Percentiles rank a stretch among this genome's conserved stretches.
phyloP scores from a whole-genome alignment of 2,329 filamentous ascomycete genomes.

The Pyricularia sp. region DNA sequence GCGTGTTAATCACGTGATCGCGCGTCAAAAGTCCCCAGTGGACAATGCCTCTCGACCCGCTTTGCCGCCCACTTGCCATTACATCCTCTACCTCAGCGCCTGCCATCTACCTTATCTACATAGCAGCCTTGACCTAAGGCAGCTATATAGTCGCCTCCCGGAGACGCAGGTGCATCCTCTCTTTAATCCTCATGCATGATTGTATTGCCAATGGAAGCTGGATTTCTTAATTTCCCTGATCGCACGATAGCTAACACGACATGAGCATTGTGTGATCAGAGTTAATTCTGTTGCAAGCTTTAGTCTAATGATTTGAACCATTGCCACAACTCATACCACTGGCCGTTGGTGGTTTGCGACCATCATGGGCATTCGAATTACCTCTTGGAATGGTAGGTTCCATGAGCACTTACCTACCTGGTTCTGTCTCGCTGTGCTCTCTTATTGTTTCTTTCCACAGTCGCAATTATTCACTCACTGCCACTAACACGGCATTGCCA shows the following conservation, averaged over 20 bases:
- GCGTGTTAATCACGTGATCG: neutral
- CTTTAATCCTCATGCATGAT: neutral
- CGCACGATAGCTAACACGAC: neutral
- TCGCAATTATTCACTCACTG: neutral
- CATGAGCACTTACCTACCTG: neutral
- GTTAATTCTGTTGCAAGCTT: too few species aligned
- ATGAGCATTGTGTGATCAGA: neutral
- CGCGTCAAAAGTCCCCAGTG: neutral
- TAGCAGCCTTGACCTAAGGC: neutral
- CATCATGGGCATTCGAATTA: conserved; percentile 63
- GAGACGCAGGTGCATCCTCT: neutral
- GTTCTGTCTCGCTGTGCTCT: neutral
- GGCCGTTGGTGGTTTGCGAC: neutral
- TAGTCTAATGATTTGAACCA: neutral
- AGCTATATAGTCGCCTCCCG: neutral
- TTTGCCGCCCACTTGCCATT: neutral
- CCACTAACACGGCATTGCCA: conserved; percentile 1
- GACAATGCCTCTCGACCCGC: neutral
- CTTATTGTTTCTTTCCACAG: neutral
- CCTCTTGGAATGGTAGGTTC: conserved; percentile 66
- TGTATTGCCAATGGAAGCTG: neutral
- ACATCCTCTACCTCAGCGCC: neutral
- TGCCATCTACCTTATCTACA: neutral
- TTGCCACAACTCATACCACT: neutral
- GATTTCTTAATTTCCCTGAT: neutral